These are phyloP conservation scores for Lodderomyces jiufengensis DNA, from an alignment of 1,139 yeast genomes.

Conservation along the genomic window DNA sequence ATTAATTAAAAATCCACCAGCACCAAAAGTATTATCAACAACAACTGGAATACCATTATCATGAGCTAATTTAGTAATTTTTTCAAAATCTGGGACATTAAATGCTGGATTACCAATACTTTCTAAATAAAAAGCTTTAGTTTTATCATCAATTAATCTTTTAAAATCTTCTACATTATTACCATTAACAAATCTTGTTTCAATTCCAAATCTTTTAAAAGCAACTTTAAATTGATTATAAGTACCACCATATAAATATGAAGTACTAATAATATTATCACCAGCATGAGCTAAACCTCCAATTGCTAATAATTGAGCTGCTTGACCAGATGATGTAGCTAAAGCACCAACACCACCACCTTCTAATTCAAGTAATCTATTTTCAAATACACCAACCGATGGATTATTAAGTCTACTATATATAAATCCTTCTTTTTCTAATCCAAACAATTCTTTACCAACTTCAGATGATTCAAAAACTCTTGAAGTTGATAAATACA, in stretches of 20 bases:
- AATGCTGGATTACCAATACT: constrained; percentile 93
- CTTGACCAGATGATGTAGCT: constrained; percentile 92
- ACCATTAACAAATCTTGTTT: constrained; percentile 78
- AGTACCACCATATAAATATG: constrained; percentile 94
- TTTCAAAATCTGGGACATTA: constrained; percentile 88
- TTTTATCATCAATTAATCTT: constrained; percentile 70
- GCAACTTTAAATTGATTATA: constrained; percentile 93
- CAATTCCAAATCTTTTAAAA: constrained; percentile 83
- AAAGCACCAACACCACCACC: constrained; percentile 86
- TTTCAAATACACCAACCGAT: constrained; percentile 85
- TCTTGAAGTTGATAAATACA: constrained; percentile 82
- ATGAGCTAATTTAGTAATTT: constrained; percentile 73
- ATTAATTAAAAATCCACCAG: constrained; percentile 84
- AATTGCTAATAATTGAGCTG: constrained; percentile 86
- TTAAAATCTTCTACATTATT: constrained; percentile 70
- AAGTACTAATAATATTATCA: constrained; percentile 82
- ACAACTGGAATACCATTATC: constrained; percentile 87
- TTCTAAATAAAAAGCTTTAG: constrained; percentile 88
- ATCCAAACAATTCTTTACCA: constrained; percentile 86
- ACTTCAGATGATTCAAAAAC: constrained; percentile 85
- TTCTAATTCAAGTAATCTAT: constrained; percentile 89
- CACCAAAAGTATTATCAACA: constrained; percentile 96
- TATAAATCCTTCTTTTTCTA: constrained; percentile 77
- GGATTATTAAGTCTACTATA: constrained; percentile 93
- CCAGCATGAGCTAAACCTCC: constrained; percentile 84